Conservation (phyloP, 140 eudicot genomes). For the Stevia rebaudiana region DNA sequence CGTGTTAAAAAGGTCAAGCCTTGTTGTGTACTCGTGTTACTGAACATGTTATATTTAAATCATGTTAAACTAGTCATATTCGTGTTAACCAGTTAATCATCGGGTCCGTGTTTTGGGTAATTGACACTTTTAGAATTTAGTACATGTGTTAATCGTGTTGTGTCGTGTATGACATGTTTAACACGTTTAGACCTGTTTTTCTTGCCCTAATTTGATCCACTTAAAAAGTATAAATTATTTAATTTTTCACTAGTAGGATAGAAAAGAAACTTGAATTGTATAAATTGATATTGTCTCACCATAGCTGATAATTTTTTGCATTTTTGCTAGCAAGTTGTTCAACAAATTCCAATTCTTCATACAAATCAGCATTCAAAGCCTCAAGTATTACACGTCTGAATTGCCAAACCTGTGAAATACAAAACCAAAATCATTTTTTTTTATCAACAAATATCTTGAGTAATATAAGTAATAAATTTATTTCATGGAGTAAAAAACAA, state of each 20-base stretch:
- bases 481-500: not conserved
- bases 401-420: constrained; percentile 75
- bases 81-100: no score
- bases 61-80: no score
- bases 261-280: constrained; percentile 1
- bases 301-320: constrained; percentile 86
- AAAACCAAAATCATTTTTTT: not conserved
- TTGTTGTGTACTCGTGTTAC: no score
- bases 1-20: no score
- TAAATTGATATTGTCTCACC: constrained; percentile 43
- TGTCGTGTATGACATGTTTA: no score
- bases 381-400: constrained; percentile 84
- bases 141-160: no score
- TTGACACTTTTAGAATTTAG: no score
- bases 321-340: constrained; percentile 61
- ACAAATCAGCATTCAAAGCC: constrained; percentile 57
- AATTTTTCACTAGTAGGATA: not conserved
- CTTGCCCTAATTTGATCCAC: constrained; percentile 6
- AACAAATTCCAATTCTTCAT: constrained; percentile 58
- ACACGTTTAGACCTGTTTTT: no score
- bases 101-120: no score
- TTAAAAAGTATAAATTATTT: not conserved
- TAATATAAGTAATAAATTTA: not conserved
- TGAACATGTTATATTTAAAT: no score
- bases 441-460: not conserved